These are phyloP conservation scores for Calonectria montana DNA, from an alignment of 2,329 filamentous ascomycete genomes.

Conservation along the genomic window DNA sequence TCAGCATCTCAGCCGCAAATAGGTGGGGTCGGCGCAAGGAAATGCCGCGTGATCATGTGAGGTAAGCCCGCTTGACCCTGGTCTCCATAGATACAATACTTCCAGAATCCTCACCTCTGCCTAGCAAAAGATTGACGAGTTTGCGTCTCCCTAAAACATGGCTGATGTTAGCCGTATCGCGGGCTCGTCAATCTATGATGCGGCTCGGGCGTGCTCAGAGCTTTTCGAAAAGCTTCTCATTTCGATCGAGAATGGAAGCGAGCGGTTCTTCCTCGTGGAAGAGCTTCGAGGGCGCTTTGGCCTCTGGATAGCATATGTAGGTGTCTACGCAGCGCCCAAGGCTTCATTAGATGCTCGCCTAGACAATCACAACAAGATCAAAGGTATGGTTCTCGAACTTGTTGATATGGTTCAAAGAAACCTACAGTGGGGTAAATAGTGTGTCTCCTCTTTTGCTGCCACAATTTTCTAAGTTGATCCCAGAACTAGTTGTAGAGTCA, in stretches of 20 bases:
- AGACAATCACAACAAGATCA: neutral
- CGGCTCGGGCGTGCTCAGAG: neutral
- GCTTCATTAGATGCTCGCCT: constrained; percentile 9
- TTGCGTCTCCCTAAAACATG: neutral
- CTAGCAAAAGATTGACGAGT: neutral
- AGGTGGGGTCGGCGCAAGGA: neutral
- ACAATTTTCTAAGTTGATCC: neutral
- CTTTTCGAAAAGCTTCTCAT: neutral
- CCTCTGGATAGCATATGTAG: neutral
- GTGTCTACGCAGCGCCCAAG: neutral
- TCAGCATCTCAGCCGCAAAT: neutral
- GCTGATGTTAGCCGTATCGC: neutral
- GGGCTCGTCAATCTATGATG: neutral
- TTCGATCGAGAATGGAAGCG: neutral
- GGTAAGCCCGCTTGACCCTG: neutral
- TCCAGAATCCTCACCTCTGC: neutral
- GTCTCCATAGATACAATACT: neutral
- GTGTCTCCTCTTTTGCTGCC: neutral
- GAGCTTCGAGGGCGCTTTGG: constrained; percentile 1
- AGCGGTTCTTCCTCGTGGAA: neutral
- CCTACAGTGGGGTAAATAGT: neutral
- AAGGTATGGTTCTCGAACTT: neutral
- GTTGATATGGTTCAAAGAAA: neutral
- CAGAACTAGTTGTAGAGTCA: neutral
- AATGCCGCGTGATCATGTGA: neutral